Evolutionary conservation across 129 eudicot genomes (phyloP).

Genomic region (Daucus carota): DH1_v3.0 NC_030382.2:35853501-35854000

Average conservation of each 20-base stretch:
- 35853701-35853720: background rate
- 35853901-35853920: too few relatives aligned
- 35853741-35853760: background rate
- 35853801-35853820: background rate
- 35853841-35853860: too few relatives aligned
- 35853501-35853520: slow-evolving; percentile 5
- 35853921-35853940: too few relatives aligned
- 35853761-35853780: background rate
- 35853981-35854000: too few relatives aligned
- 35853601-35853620: background rate
- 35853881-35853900: too few relatives aligned
- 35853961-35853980: too few relatives aligned
- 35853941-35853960: too few relatives aligned
- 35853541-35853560: background rate
- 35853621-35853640: background rate
- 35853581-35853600: background rate
- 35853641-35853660: background rate
- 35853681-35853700: background rate
- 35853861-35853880: too few relatives aligned
- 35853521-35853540: background rate
- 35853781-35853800: background rate
- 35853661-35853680: background rate
- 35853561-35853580: background rate
- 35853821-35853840: background rate
- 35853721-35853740: background rate